Evolutionary conservation across 352 stramenopile species (phyloP), one percentile per base, ranked within the genome.

Genomic region (Globisporangium canariense): DNA sequence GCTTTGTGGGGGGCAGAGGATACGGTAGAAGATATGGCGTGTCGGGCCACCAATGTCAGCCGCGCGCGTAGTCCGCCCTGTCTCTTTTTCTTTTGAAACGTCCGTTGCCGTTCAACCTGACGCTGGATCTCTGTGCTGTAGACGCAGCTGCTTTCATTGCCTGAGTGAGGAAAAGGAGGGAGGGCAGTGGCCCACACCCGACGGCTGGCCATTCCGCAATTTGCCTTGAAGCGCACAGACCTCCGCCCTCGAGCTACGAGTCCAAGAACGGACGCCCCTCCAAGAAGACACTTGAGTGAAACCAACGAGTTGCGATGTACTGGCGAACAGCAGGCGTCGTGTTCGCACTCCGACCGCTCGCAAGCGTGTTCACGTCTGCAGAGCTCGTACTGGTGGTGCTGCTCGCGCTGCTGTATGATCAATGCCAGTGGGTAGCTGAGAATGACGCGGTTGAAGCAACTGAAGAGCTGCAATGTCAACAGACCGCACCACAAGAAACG

Each of bases 321-420:
- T 67, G 62, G 62, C 62, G 62, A 52, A 51, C 62, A 34, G 30
- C 40, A 14, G 38, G 32, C 1, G 28, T 64, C 43, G 38, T 58
- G 28, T 28, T 58, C 22, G 28, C 56, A 8, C 28, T 60, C 14
- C 57, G 49, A 13, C 69, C 66, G 20, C 66, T 76, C 36, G 41
- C 58, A 13, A 60, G 58, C 43, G 58, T 70, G 22, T 67, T 76
- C 20, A 49, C 66, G 43, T 9, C 43, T 5, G 43, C 53, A 3
- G 62, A 70, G 49, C 34, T 73, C 25, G 28, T 56, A 53, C 66
- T 76, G 32, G 36, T 76, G n/a, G 34, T 73, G 30, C 41, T 58
- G n/a, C n/a, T 65, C 49, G 54, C 59, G 0, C 58, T 65, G 36
- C 28, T 45, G 20, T 55, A 59, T 25, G 61, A 73, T 30, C 47